A percentile compares a stretch with the other conserved stretches of the same genome.
Evolutionary conservation across 78 protist genomes (phyloP).

Genomic region (Chrysochromulina tobinii): DNA sequence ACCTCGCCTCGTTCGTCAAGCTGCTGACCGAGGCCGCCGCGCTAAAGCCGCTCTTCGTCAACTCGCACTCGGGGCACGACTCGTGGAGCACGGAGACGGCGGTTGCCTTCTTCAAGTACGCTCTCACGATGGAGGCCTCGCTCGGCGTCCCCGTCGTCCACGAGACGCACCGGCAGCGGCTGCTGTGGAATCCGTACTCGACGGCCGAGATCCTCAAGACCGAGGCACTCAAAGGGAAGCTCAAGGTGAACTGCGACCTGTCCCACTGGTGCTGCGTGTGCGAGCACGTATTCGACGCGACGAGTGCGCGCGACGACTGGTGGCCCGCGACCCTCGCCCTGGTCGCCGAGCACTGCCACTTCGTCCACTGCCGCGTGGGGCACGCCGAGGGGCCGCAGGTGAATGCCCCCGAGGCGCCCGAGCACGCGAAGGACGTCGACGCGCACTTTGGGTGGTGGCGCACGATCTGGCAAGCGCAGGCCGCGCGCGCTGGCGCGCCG

Average conservation of each 20-base stretch:
- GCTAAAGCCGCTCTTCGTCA: background rate
- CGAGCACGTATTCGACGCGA: slow-evolving; percentile 18
- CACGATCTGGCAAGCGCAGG: background rate
- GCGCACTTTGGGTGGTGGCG: slow-evolving; percentile 1
- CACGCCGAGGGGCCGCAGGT: background rate
- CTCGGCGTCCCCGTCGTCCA: background rate
- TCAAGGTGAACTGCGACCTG: slow-evolving; percentile 22
- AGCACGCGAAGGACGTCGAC: background rate
- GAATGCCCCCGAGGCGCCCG: background rate
- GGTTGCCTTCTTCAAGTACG: background rate
- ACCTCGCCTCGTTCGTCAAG: background rate
- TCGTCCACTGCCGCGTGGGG: background rate
- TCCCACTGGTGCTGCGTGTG: background rate
- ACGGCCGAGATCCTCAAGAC: background rate
- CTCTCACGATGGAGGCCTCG: background rate
- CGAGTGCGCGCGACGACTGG: background rate
- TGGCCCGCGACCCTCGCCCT: background rate
- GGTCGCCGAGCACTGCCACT: background rate
- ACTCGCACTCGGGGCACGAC: background rate
- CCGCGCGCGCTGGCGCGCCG: background rate
- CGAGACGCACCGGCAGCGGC: slow-evolving; percentile 33
- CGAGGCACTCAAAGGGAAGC: background rate
- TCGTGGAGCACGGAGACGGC: background rate
- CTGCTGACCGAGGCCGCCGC: background rate
- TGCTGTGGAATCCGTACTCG: background rate